Percentiles rank a stretch among this genome's conserved stretches.
Conservation (phyloP, 2,329 filamentous ascomycete species). For the Coniochaeta sp. region DNA sequence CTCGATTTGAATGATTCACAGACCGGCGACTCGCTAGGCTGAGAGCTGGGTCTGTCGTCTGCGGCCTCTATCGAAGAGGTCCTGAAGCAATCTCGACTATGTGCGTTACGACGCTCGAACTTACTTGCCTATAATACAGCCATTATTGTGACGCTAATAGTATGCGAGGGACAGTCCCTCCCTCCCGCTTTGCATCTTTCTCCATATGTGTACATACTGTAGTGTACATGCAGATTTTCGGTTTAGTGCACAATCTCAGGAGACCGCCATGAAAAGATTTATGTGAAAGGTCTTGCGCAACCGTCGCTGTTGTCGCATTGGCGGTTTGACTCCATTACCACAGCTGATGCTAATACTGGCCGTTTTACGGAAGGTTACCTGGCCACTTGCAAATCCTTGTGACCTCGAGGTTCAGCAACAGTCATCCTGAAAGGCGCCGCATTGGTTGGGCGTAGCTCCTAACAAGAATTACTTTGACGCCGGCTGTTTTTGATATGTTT, state of each 20-base stretch:
- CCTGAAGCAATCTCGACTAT: neutral
- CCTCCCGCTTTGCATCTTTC: neutral
- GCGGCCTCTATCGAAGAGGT: neutral
- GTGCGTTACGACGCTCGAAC: neutral
- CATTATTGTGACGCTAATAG: neutral
- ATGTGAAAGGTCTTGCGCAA: too few species aligned
- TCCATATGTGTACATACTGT: too few species aligned
- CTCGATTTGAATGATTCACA: neutral
- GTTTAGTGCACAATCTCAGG: too few species aligned
- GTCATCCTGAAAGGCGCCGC: neutral
- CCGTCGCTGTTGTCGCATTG: too few species aligned
- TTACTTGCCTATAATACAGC: neutral
- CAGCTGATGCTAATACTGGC: too few species aligned
- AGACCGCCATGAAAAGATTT: too few species aligned
- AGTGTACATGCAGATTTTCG: too few species aligned
- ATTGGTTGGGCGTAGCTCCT: neutral
- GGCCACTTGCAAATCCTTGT: neutral
- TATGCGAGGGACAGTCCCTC: neutral
- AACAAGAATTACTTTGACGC: neutral
- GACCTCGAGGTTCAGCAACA: neutral
- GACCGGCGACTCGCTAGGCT: neutral
- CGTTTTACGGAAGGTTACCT: too few species aligned
- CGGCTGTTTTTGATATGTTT: neutral
- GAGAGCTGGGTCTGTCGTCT: neutral
- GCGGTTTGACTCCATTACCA: too few species aligned